Evolutionary conservation across 805 yeast species (phyloP), one percentile per base, ranked within the genome.

Genomic region (Wickerhamia fluorescens): DNA sequence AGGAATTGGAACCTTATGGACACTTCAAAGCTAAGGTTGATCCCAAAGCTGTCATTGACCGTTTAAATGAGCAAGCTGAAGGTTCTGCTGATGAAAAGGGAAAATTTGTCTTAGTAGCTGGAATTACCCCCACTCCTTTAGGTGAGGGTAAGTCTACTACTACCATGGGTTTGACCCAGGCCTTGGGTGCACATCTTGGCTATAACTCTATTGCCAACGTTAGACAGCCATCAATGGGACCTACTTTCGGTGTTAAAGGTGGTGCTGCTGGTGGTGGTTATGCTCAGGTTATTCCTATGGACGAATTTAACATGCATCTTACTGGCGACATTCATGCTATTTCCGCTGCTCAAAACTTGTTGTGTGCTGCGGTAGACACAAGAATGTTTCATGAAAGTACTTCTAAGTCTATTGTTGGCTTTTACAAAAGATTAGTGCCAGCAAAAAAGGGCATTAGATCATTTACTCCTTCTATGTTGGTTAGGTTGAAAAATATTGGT

Each of bases 181-280:
- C 98, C 10, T 65, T 89, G 34, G 94, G 95, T 36, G 96, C 96
- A 15, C 94, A 86, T 48, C 68, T 89, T 46, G 72, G 76, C 29
- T 77, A 75, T 55, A 79, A 80, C 34, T 78, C 94, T 21, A 77
- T 88, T 56, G 98, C 97, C 30, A 87, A 85, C 48, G 95, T 89
- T 29, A 82, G 98, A 57, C 98, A 89, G 57, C 97, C 97, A 16
- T 82, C 94, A 7, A 86, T 89, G 96, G 97, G 97, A 22, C 98
- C 98, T 29, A 89, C 97, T 12, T 89, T 89, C 48, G 98, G 98
- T 56, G 87, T 89, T 47, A 89, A 89, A 64, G 98, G 98, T 50
- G 97, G 97, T 58, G 98, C 98, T 34, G 97, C 97, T 12, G 98
- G 98, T 46, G 98, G 97, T 53, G 97, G 97, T 27, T 89, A 87